phyloP scores from a whole-genome alignment of 345 rosid species.

The Acer saccharum region DNA sequence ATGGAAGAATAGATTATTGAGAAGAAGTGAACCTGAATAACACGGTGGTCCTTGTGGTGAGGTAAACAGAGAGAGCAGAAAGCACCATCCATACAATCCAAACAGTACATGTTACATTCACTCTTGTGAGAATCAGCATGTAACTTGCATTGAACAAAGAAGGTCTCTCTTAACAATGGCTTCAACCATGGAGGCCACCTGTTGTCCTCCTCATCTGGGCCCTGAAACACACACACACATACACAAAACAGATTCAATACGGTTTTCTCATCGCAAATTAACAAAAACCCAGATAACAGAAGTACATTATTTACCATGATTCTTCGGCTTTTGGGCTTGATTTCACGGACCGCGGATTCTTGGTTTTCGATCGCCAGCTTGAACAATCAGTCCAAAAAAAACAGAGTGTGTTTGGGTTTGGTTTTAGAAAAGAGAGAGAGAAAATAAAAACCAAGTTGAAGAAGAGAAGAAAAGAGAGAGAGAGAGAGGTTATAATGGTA shows the following conservation, averaged over 20 bases:
- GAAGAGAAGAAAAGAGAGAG: neutral
- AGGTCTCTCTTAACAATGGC: constrained; percentile 68
- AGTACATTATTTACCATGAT: constrained; percentile 54
- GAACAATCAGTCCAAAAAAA: constrained; percentile 12
- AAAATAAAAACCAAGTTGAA: constrained; percentile 19
- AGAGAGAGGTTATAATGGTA: constrained; percentile 11
- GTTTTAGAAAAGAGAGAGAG: constrained; percentile 28
- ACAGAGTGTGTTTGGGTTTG: constrained; percentile 12
- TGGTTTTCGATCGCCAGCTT: constrained; percentile 88
- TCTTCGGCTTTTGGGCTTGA: constrained; percentile 80
- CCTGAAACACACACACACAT: constrained; percentile 44
- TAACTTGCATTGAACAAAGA: constrained; percentile 87
- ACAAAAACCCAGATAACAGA: constrained; percentile 16
- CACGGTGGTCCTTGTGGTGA: constrained; percentile 73
- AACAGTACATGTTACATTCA: constrained; percentile 97
- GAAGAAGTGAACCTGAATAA: constrained; percentile 67
- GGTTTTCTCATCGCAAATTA: neutral
- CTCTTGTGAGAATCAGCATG: constrained; percentile 91
- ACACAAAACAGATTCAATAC: neutral
- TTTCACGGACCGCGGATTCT: constrained; percentile 68
- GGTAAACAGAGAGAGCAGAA: constrained; percentile 81
- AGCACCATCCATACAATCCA: constrained; percentile 84
- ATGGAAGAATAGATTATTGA: neutral
- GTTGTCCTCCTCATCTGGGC: constrained; percentile 69
- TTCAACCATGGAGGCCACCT: constrained; percentile 85